Conservation (phyloP, 495 filamentous ascomycete genomes). For the Chaetomium fimeti region DNA sequence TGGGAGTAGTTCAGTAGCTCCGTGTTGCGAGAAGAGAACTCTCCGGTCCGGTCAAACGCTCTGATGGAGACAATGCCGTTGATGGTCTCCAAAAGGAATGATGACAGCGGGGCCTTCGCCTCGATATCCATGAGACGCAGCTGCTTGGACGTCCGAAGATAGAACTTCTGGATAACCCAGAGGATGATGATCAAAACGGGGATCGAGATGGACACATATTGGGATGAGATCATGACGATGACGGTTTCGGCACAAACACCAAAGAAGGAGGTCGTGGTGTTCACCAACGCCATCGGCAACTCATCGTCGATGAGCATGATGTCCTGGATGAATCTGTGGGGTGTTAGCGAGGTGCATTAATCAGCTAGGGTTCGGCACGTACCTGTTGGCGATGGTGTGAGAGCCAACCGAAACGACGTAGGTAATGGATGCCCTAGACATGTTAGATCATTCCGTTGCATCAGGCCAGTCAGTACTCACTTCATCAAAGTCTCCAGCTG, state of each 20-base stretch:
- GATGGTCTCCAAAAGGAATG: constrained; percentile 44
- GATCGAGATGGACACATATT: constrained; percentile 24
- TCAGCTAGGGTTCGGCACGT: background rate
- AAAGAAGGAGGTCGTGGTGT: constrained; percentile 23
- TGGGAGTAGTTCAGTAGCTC: constrained; percentile 52
- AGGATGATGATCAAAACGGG: constrained; percentile 39
- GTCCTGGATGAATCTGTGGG: constrained; percentile 16
- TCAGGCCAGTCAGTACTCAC: background rate
- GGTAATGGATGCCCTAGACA: constrained; percentile 7
- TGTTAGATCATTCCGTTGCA: background rate
- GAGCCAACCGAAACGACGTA: constrained; percentile 16
- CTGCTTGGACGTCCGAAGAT: constrained; percentile 58
- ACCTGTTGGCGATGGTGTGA: constrained; percentile 14
- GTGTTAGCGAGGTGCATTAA: background rate
- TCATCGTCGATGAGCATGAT: constrained; percentile 19
- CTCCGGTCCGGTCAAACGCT: constrained; percentile 46
- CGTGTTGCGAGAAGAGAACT: constrained; percentile 37
- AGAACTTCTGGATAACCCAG: constrained; percentile 53
- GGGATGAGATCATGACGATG: constrained; percentile 19
- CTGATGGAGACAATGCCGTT: constrained; percentile 49
- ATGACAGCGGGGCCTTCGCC: constrained; percentile 38
- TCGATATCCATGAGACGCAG: constrained; percentile 57
- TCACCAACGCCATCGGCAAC: constrained; percentile 15
- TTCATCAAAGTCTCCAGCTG: constrained; percentile 18
- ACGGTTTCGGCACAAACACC: constrained; percentile 23